Evolutionary conservation across 2,329 filamentous ascomycete genomes (phyloP), one percentile per base, ranked within the genome.

Genomic region (Ciborinia camelliae): DNA sequence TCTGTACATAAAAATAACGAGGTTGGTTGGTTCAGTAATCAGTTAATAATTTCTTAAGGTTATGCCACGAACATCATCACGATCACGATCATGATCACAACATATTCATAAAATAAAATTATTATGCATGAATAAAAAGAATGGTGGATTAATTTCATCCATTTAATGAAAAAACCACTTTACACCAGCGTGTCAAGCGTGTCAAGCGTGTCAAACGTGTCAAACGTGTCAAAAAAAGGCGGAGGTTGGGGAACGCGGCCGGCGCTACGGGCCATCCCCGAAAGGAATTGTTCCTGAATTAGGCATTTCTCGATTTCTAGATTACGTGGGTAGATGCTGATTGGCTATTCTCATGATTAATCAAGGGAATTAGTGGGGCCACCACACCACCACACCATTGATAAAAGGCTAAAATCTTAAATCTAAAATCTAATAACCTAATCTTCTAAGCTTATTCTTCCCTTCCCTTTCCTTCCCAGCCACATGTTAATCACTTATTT

Each of bases 401-500:
- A 28, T 28, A 2, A 26, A 15, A 28, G 10, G 18, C 8, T 20
- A 41, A 41, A 23, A 45, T 37, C 26, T 18, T 30, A 28, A 55
- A 43, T 4, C 8, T 20, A 4, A 30, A 43, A 4, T 7, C 35
- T 15, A 18, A 28, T 39, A 26, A 23, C 23, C 32, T 20, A 35
- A 37, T 23, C 30, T n/a, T 20, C n/a, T 45, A 8, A n/a, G 20
- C 18, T n/a, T 45, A 8, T n/a, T 20, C 7, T n/a, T 23, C 9
- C 45, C 20, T 28, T 43, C 20, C 18, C 15, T n/a, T 51, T n/a
- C 35, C 7, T 59, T 58, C 53, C 62, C 62, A 63, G 62, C 53
- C 62, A 63, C 62, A 63, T 43, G 62, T 63, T 63, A 53, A 23
- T 41, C 14, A 58, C 32, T 59, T 55, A 47, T 35, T 45, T 55